Percentiles rank a stretch among this genome's conserved stretches.
Conservation (phyloP, 306 rosid genomes). For the Heteromeles arbutifolia region DNA sequence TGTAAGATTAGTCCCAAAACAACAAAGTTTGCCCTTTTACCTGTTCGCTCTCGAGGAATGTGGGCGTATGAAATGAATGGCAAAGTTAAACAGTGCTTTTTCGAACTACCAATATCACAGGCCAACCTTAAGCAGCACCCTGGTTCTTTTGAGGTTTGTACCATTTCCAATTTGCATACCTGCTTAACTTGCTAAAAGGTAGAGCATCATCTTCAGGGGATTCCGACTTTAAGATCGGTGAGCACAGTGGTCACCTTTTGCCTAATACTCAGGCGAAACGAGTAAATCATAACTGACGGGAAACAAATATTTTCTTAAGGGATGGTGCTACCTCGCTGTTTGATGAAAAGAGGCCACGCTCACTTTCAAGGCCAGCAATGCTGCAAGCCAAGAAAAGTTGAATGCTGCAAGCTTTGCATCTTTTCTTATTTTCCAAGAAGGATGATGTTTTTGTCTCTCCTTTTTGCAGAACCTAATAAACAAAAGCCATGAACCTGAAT, state of each 20-base stretch:
- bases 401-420: too few relatives aligned
- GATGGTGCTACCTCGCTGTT: slow-evolving; percentile 52
- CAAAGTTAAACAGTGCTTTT: not conserved
- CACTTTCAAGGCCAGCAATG: slow-evolving; percentile 31
- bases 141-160: slow-evolving; percentile 60
- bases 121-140: not conserved
- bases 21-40: not conserved
- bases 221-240: slow-evolving; percentile 19
- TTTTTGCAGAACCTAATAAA: not conserved
- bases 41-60: not conserved
- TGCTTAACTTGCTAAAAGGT: slow-evolving; percentile 46
- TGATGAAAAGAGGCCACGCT: slow-evolving; percentile 74
- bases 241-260: slow-evolving; percentile 44
- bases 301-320: not conserved
- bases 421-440: too few relatives aligned
- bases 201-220: slow-evolving; percentile 22
- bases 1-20: not conserved
- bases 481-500: not conserved
- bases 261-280: slow-evolving; percentile 21
- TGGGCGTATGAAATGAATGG: not conserved
- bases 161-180: slow-evolving; percentile 89
- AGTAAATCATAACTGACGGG: not conserved
- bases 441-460: not conserved
- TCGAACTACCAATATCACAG: not conserved
- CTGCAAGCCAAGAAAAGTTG: too few relatives aligned